Percentiles rank a stretch among this genome's conserved stretches.
These are phyloP conservation scores for Kluyveromyces siamensis DNA, from an alignment of 805 yeast species.

Conservation along the genomic window DNA sequence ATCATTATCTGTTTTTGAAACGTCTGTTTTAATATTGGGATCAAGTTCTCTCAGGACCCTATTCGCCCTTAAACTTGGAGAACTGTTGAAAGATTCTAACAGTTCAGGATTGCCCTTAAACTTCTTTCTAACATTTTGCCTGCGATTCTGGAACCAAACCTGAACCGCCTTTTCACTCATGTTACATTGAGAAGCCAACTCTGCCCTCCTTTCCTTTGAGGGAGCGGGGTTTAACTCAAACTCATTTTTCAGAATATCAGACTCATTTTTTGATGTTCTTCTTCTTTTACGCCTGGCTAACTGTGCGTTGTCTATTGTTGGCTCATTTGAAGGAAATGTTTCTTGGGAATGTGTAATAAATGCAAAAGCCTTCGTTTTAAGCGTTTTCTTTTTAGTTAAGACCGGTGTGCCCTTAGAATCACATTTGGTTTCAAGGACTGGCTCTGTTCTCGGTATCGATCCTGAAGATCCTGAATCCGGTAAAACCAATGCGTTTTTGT, in stretches of 20 bases:
- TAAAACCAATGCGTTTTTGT: background rate
- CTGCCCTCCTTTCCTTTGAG: slow-evolving; percentile 60
- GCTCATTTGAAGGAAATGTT: slow-evolving; percentile 76
- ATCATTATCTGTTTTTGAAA: background rate
- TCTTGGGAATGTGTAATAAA: slow-evolving; percentile 90
- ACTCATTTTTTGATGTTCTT: slow-evolving; percentile 85
- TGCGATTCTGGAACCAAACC: slow-evolving; percentile 95
- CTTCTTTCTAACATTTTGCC: slow-evolving; percentile 65
- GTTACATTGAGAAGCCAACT: slow-evolving; percentile 69
- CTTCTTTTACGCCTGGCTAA: slow-evolving; percentile 91
- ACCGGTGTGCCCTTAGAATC: background rate
- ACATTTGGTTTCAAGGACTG: background rate
- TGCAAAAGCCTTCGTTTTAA: slow-evolving; percentile 48
- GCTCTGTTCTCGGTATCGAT: background rate
- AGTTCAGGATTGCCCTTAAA: background rate
- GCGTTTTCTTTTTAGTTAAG: slow-evolving; percentile 1
- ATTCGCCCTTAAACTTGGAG: slow-evolving; percentile 1
- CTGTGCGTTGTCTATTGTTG: slow-evolving; percentile 81
- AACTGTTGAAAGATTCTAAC: slow-evolving; percentile 20
- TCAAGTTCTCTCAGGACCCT: background rate
- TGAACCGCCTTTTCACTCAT: slow-evolving; percentile 98
- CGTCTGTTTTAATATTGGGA: slow-evolving; percentile 3
- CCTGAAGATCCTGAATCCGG: background rate
- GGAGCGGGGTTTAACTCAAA: slow-evolving; percentile 76
- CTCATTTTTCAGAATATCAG: slow-evolving; percentile 71